Evolutionary conservation across 306 rosid genomes (phyloP).

Genomic region (Hippophae gyantsensis): DNA sequence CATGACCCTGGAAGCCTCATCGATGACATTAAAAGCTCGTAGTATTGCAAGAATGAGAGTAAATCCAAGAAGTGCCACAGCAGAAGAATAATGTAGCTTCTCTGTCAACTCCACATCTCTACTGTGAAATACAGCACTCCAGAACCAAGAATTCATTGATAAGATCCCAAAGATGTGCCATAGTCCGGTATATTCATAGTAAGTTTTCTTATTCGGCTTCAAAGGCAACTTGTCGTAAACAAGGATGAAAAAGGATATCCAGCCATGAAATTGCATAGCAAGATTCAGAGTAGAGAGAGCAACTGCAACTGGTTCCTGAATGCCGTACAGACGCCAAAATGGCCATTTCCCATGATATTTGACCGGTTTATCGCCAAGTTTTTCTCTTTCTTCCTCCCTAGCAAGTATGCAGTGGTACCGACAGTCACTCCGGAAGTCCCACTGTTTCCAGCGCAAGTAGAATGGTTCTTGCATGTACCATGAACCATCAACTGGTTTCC

Average conservation of each 20-base stretch:
- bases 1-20: too few species aligned
- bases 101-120: too few species aligned
- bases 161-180: slow-evolving; percentile 87
- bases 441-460: slow-evolving; percentile 85
- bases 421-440: slow-evolving; percentile 93
- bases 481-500: slow-evolving; percentile 90
- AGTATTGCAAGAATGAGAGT: too few species aligned
- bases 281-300: slow-evolving; percentile 85
- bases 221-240: slow-evolving; percentile 72
- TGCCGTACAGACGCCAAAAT: slow-evolving; percentile 75
- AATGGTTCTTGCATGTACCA: slow-evolving; percentile 98
- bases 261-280: slow-evolving; percentile 93
- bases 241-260: slow-evolving; percentile 94
- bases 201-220: slow-evolving; percentile 57
- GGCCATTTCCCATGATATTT: slow-evolving; percentile 98
- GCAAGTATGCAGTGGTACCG: slow-evolving; percentile 81
- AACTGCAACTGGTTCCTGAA: slow-evolving; percentile 96
- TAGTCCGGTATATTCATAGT: slow-evolving; percentile 77
- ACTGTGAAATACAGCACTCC: slow-evolving; percentile 88
- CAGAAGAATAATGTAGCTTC: too few species aligned
- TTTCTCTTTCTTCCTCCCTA: slow-evolving; percentile 77
- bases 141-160: slow-evolving; percentile 84
- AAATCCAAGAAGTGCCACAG: too few species aligned
- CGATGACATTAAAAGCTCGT: too few species aligned
- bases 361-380: slow-evolving; percentile 62